A percentile compares a stretch with the other conserved stretches of the same genome.
These are phyloP conservation scores for Trichoderma afroharzianum DNA, from an alignment of 2,329 filamentous ascomycete genomes.

Conservation along the genomic window DNA sequence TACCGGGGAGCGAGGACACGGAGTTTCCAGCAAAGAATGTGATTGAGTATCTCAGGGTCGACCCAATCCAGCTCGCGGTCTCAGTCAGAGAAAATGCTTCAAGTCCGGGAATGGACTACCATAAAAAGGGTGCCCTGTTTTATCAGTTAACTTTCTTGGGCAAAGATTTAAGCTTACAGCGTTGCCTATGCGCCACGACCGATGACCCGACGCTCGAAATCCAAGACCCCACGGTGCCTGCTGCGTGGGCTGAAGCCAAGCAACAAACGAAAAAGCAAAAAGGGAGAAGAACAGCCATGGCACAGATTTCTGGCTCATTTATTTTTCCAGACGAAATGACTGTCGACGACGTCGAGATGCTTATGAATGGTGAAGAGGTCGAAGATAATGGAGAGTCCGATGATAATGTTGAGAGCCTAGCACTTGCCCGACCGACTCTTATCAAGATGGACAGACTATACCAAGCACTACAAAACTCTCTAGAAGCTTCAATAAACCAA, in stretches of 20 bases:
- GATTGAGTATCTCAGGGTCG: constrained; percentile 29
- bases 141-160: constrained; percentile 45
- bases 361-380: constrained; percentile 13
- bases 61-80: constrained; percentile 25
- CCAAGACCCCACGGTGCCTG: constrained; percentile 27
- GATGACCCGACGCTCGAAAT: constrained; percentile 26
- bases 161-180: constrained; percentile 41
- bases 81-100: constrained; percentile 6
- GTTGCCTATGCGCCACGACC: constrained; percentile 34
- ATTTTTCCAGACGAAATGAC: constrained; percentile 37
- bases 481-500: constrained; percentile 19
- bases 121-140: constrained; percentile 37
- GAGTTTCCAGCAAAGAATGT: constrained; percentile 1
- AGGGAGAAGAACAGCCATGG: constrained; percentile 28
- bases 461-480: constrained; percentile 21
- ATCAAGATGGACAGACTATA: constrained; percentile 27
- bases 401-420: neutral
- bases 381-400: neutral
- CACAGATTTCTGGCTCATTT: constrained; percentile 31
- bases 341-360: constrained; percentile 25
- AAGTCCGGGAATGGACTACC: constrained; percentile 31
- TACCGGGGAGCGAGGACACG: constrained; percentile 22
- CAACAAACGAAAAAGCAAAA: constrained; percentile 28
- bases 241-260: constrained; percentile 26
- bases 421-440: constrained; percentile 18